Evolutionary conservation across 1,284 basidiomycete species (phyloP), one percentile per base, ranked within the genome.

Genomic region (Papiliotrema nemorosa): DNA sequence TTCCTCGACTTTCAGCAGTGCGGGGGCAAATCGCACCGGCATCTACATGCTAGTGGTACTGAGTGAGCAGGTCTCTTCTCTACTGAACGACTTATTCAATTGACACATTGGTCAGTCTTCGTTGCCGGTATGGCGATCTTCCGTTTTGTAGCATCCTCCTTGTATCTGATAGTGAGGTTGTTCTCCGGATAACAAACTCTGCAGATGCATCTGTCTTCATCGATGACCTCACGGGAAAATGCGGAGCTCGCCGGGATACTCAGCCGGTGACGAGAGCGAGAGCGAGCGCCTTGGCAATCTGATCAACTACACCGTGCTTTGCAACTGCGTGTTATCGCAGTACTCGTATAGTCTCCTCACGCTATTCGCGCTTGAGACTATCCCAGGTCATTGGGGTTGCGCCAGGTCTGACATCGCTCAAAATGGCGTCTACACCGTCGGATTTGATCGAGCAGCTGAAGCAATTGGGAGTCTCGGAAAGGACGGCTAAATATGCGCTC

Each of bases 61-160:
- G 26, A 58, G 65, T 70, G 50, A 62, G 63, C 56, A 16, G 6
- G 9, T 13, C 22, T 45, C 29, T 25, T 4, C 18, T 18, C 5
- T 24, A 16, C 24, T 9, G 21, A 14, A 36, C 5, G 29, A 21
- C 22, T 34, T 42, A 3, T 31, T 31, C 6, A 33, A 36, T 35
- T 37, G 36, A 48, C 34, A 27, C 13, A n/a, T n/a, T n/a, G n/a
- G n/a, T 6, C 47, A 74, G 68, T 77, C 48, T 73, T 77, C 26
- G 69, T 78, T 18, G 72, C 77, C 18, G 72, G 63, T 14, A 75
- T 74, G 64, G 63, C 68, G 2, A 57, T 67, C 3, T 75, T 75
- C 63, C 80, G 85, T 21, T 81, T 87, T 62, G 59, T 79, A 37
- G 84, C 83, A 22, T 84, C 84, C 5, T 83, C 81, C 1, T 64